Evolutionary conservation across 2,329 filamentous ascomycete species (phyloP), one percentile per base, ranked within the genome.

Genomic region (Cordyceps militaris): DNA sequence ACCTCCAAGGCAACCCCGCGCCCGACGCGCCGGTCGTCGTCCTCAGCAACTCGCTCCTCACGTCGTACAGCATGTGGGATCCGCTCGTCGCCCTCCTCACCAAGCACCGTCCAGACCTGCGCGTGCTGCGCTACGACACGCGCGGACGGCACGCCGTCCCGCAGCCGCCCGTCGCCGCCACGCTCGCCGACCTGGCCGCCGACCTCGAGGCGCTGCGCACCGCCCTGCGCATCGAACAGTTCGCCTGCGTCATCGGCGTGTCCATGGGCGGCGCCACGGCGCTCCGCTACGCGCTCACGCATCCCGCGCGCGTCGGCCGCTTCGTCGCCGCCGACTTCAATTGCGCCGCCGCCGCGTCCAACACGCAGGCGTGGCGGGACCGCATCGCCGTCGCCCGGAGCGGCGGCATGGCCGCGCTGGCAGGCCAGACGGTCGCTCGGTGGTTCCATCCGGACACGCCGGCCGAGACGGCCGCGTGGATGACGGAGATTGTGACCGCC

Each of bases 311-410:
- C 61, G 73, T 1, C 78, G 82, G 44, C 72, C 91, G 14, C 68
- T 88, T 91, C 68, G 76, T 93, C 23, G 80, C 86, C 3, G 92
- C 89, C 70, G 89, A 94, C 71, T 95, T 90, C 67, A 93, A 91
- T 70, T 80, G 82, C 8, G 79, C 83, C 5, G 85, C 86, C 0
- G 89, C 87, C 59, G 75, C 84, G 0, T 84, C 85, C 36, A 96
- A 95, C 74, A 86, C 85, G 3, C 80, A 84, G 49, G 88, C 89
- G 0, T 96, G 91, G 91, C 83, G 83, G 57, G 88, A 92, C 44
- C 86, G 91, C 28, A 86, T 90, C 57, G 80, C 74, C 0, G 70
- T 92, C 3, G 84, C 87, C 0, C 84, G 79, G 10, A 76, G 77
- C 2, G 80, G 81, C 0, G 81, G 89, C 4, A 87, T 91, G 36